Base-by-base conservation (phyloP, 2,329 filamentous ascomycete genomes). In the Botrytis cinerea region DNA sequence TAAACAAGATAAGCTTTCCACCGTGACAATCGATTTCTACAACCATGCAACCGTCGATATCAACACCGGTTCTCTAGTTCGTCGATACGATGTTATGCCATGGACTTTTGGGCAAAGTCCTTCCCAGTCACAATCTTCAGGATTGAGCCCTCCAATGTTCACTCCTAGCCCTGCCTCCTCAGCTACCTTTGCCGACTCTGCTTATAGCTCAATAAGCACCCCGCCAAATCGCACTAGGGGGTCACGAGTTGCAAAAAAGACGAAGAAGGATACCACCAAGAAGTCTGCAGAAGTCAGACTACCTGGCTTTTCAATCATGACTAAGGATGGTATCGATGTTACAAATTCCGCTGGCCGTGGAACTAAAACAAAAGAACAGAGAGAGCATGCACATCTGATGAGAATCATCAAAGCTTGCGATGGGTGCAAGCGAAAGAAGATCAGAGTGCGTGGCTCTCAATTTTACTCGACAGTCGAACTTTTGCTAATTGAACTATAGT, bases 391-490 rank as follows among this genome's bases (percentile, higher is more conserved):
- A 9, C 89, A 90, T 77, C 82, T 91, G 64, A 91, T 91, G 87
- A 84, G 89, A 74, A 89, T 89, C 79, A 88, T 91, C 80, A 90
- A 90, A 83, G 89, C 89, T n/a, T 91, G 89, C 80, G 87, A 90
- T 61, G 83, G 84, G 74, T 91, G 89, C 83, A 84, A 85, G 74
- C 85, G 83, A 80, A 91, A 90, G 85, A 91, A 91, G 86, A 85
- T 88, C 59, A 86, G 88, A 73, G 79, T 80, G 71, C 74, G 78
- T 76, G n/a, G 9, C 25, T 22, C 51, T 38, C 28, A 48, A 28
- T 28, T 28, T 22, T 32, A 22, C 3, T 7, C 18, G 16, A 25
- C 3, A 2, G 1, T 40, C 18, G 62, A 38, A 40, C 75, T 22
- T 4, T 67, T n/a, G 73, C 78, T 77, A 57, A 74, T 22, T 22